Conservation (phyloP, 257 asterid species). For the Scutellaria minor region DNA sequence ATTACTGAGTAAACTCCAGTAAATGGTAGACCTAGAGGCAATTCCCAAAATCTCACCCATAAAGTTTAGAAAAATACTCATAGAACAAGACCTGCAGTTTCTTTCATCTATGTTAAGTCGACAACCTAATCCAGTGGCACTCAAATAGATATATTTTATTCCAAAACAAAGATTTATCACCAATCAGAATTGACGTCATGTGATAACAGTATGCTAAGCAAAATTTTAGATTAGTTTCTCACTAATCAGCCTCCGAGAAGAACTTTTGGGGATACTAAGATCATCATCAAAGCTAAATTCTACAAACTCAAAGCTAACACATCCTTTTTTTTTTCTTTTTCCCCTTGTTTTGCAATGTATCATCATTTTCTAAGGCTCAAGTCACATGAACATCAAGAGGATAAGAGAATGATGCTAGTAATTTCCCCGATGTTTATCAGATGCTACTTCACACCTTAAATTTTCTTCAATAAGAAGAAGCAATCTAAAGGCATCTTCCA, state of each 20-base stretch:
- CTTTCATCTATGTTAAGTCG: neutral
- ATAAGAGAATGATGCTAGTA: constrained; percentile 11
- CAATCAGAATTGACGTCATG: neutral
- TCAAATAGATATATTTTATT: neutral
- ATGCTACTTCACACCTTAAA: neutral
- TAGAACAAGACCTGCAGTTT: no score
- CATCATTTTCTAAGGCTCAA: neutral
- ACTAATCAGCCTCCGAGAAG: neutral
- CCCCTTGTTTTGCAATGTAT: neutral
- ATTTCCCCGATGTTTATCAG: constrained; percentile 1
- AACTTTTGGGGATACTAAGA: neutral
- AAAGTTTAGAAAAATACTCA: neutral
- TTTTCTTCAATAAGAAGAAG: neutral
- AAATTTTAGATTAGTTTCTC: neutral
- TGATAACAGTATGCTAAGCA: neutral
- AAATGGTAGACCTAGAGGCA: constrained; percentile 9
- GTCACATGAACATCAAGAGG: constrained; percentile 15
- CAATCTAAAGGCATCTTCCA: constrained; percentile 15
- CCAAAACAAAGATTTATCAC: neutral
- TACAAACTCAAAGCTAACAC: neutral
- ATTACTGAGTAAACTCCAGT: neutral
- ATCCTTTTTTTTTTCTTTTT: neutral
- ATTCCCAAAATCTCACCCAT: neutral
- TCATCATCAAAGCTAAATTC: neutral
- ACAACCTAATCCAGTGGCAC: neutral